Evolutionary conservation across 2,329 filamentous ascomycete species (phyloP).

Genomic region (Ophiosphaerella narmari): DNA sequence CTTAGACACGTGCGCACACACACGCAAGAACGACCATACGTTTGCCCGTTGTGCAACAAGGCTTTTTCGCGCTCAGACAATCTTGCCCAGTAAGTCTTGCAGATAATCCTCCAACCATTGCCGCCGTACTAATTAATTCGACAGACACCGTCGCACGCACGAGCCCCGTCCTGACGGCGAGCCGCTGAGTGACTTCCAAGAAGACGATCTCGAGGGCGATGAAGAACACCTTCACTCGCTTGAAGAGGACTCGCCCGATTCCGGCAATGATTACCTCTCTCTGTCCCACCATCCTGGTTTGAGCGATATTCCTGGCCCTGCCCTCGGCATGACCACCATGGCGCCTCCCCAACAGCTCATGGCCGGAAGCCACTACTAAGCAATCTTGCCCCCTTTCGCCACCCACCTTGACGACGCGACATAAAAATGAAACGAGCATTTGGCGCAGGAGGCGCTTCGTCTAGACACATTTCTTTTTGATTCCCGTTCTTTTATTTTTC

Average conservation of each 20-base stretch:
- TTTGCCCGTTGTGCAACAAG: slow-evolving; percentile 97
- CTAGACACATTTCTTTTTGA: slow-evolving; percentile 18
- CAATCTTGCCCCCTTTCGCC: slow-evolving; percentile 10
- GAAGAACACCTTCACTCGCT: slow-evolving; percentile 83
- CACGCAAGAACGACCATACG: slow-evolving; percentile 98
- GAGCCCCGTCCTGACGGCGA: slow-evolving; percentile 70
- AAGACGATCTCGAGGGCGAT: slow-evolving; percentile 87
- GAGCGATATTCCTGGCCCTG: slow-evolving; percentile 42
- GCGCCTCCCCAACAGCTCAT: slow-evolving; percentile 50
- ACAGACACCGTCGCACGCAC: slow-evolving; percentile 76
- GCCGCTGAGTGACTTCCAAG: slow-evolving; percentile 67
- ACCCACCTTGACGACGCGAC: slow-evolving; percentile 21
- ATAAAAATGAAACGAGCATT: slow-evolving; percentile 29
- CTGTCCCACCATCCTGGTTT: slow-evolving; percentile 37
- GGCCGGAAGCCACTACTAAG: slow-evolving; percentile 50
- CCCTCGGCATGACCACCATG: slow-evolving; percentile 47
- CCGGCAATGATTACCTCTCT: slow-evolving; percentile 64
- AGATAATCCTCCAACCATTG: slow-evolving; percentile 14
- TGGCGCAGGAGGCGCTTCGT: slow-evolving; percentile 27
- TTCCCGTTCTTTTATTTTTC: slow-evolving; percentile 14
- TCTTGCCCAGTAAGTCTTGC: slow-evolving; percentile 80
- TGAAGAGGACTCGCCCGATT: slow-evolving; percentile 76
- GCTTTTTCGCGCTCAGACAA: slow-evolving; percentile 98
- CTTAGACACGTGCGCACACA: slow-evolving; percentile 96
- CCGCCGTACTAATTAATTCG: slow-evolving; percentile 46